A percentile compares a stretch with the other conserved stretches of the same genome.
Conservation (phyloP, 2,329 filamentous ascomycete species). For the Aspergillus sp. region DNA sequence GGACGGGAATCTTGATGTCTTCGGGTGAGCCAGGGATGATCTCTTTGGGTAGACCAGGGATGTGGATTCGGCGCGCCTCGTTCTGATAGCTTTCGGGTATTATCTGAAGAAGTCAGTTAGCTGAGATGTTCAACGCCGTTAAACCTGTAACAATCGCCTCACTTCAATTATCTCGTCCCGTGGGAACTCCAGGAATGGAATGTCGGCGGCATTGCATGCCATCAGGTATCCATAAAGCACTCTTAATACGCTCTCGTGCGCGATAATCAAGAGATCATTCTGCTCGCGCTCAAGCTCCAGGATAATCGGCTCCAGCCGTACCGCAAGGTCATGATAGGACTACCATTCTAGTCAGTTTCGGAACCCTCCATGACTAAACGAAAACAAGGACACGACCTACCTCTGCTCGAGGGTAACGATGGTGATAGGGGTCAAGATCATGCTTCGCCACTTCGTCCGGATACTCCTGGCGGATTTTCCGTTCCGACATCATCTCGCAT, state of each 20-base stretch:
- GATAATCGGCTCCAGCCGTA: conserved; percentile 95
- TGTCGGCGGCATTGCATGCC: conserved; percentile 95
- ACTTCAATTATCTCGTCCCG: conserved; percentile 96
- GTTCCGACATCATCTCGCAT: conserved; percentile 89
- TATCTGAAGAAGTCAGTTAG: conserved; percentile 57
- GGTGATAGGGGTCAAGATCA: conserved; percentile 92
- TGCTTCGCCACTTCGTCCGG: conserved; percentile 92
- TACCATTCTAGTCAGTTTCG: conserved; percentile 40
- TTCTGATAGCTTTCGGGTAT: conserved; percentile 98
- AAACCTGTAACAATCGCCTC: conserved; percentile 24
- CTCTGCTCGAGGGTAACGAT: conserved; percentile 92
- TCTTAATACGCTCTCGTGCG: conserved; percentile 94
- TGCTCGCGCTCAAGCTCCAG: conserved; percentile 95
- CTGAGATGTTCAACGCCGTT: not conserved
- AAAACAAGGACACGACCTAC: conserved; percentile 49
- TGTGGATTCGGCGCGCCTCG: conserved; percentile 85
- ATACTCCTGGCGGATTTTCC: conserved; percentile 75
- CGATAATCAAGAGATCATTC: conserved; percentile 96
- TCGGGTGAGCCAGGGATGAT: conserved; percentile 78
- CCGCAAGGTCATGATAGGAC: conserved; percentile 98
- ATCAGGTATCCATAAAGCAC: conserved; percentile 97
- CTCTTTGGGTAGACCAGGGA: conserved; percentile 66
- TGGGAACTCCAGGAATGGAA: conserved; percentile 89
- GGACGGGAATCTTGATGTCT: conserved; percentile 76
- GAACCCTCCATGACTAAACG: not conserved